Conservation (phyloP, 2,329 filamentous ascomycete species). For the Aspergillus pseudonomiae region DNA sequence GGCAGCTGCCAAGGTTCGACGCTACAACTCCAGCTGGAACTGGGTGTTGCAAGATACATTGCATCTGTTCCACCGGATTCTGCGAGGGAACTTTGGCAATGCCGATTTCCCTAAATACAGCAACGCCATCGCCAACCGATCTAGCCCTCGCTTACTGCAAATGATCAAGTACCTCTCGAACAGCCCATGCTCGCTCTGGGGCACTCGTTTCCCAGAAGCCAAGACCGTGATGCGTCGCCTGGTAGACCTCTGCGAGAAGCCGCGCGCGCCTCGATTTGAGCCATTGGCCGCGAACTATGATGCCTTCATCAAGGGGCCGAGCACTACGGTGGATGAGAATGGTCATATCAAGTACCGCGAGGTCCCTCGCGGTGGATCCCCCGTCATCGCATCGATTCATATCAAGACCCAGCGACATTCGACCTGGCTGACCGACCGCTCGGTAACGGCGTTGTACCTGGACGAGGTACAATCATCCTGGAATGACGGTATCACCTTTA, state of each 20-base stretch:
- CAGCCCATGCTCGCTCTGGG: neutral
- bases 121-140: neutral
- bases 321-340: conserved; percentile 84
- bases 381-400: neutral
- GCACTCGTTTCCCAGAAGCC: neutral
- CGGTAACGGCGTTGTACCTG: conserved; percentile 88
- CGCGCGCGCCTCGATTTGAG: conserved; percentile 93
- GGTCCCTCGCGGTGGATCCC: conserved; percentile 61
- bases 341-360: conserved; percentile 94
- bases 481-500: conserved; percentile 83
- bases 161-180: neutral
- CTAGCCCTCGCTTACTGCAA: neutral
- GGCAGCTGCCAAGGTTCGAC: conserved; percentile 87
- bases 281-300: neutral
- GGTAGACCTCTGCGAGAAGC: conserved; percentile 35
- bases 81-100: neutral
- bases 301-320: conserved; percentile 84
- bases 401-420: conserved; percentile 71
- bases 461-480: conserved; percentile 90
- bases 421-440: conserved; percentile 99
- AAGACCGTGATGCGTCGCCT: neutral
- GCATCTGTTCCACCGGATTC: conserved; percentile 45
- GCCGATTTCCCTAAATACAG: neutral
- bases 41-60: conserved; percentile 98
- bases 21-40: conserved; percentile 99